Percentiles rank a stretch among this genome's conserved stretches.
phyloP scores from a whole-genome alignment of 1,139 yeast species.

The Hyphopichia wangnamkhiaoensis region DNA sequence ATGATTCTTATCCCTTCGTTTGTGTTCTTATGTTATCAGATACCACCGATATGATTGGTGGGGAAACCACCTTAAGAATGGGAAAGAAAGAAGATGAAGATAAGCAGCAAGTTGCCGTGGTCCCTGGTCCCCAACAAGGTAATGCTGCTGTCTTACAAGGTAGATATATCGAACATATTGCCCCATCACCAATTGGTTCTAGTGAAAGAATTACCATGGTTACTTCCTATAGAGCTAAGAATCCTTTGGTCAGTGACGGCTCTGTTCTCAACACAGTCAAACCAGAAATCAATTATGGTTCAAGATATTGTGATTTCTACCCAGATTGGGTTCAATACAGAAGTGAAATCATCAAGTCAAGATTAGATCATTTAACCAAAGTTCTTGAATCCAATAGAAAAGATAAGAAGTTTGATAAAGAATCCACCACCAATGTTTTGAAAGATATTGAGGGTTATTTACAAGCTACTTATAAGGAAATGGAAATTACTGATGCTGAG shows the following conservation, averaged over 20 bases:
- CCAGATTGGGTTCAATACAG: conserved; percentile 44
- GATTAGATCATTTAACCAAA: conserved; percentile 32
- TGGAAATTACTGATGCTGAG: conserved; percentile 41
- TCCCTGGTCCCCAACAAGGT: conserved; percentile 55
- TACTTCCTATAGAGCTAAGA: conserved; percentile 38
- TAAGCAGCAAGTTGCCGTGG: conserved; percentile 35
- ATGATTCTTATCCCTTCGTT: conserved; percentile 62
- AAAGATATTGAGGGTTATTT: conserved; percentile 42
- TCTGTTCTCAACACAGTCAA: conserved; percentile 38
- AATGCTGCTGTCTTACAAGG: conserved; percentile 60
- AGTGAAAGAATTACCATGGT: conserved; percentile 58
- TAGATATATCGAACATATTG: conserved; percentile 53
- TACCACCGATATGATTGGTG: conserved; percentile 57
- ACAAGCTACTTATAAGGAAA: conserved; percentile 45
- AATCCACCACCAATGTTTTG: conserved; percentile 32
- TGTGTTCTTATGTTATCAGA: conserved; percentile 63
- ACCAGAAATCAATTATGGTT: conserved; percentile 39
- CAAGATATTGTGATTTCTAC: conserved; percentile 34
- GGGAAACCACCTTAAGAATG: conserved; percentile 55
- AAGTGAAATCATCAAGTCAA: conserved; percentile 35
- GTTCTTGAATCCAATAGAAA: conserved; percentile 16
- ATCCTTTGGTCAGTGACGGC: conserved; percentile 25
- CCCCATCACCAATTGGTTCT: conserved; percentile 54
- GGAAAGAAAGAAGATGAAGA: conserved; percentile 30
- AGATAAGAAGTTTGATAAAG: conserved; percentile 39